Conservation (phyloP, 352 stramenopile species). For the Pythium brassicae region DNA sequence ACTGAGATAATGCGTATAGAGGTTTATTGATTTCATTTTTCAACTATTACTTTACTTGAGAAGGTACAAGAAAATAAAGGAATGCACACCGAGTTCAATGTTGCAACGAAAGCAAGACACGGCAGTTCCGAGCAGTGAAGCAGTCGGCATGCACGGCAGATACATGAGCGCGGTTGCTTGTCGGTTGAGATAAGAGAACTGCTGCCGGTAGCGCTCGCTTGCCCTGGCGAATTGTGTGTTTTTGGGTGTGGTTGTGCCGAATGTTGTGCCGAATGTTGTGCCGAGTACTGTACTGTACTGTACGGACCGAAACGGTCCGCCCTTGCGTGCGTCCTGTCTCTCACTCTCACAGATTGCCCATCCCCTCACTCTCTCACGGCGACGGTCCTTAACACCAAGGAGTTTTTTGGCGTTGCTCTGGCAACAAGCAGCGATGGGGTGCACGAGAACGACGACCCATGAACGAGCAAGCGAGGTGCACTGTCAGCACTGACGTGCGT, state of each 20-base stretch:
- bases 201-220: neutral
- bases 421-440: no score
- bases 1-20: no score
- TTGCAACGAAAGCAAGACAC: no score
- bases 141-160: no score
- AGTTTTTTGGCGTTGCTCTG: neutral
- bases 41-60: no score
- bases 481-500: neutral
- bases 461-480: neutral
- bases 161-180: no score
- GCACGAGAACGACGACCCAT: neutral
- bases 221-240: neutral
- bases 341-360: neutral
- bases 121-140: no score
- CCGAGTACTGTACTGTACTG: neutral
- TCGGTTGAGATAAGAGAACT: no score
- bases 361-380: neutral
- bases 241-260: neutral
- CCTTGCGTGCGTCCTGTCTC: neutral
- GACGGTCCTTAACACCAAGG: neutral
- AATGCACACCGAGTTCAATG: no score
- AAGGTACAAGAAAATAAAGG: no score
- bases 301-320: neutral
- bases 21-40: no score
- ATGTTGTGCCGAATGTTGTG: neutral